Evolutionary conservation across 208 protist genomes (phyloP).

Genomic region (Herpetomonas samuelpessoai): DNA sequence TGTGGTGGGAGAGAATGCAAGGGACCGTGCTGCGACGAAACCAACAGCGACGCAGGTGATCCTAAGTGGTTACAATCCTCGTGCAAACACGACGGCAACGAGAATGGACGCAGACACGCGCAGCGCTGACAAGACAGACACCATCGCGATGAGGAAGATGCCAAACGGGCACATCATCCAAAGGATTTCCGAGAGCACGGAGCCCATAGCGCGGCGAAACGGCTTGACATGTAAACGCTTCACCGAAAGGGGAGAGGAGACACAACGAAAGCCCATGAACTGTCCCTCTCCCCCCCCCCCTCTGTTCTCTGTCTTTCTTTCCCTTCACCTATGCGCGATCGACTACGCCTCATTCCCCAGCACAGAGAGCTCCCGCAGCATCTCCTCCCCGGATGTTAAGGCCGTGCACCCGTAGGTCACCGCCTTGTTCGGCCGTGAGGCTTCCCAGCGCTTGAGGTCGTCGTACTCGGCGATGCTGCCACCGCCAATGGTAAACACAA

Average conservation of each 20-base stretch:
- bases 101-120: too few species aligned
- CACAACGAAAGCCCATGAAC: constrained; percentile 1
- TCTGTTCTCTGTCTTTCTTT: not conserved
- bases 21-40: too few species aligned
- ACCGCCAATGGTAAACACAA: constrained; percentile 87
- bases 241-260: constrained; percentile 1
- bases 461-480: constrained; percentile 88
- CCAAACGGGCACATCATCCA: too few species aligned
- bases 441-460: constrained; percentile 86
- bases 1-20: too few species aligned
- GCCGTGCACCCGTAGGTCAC: constrained; percentile 89
- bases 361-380: constrained; percentile 62
- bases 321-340: not conserved
- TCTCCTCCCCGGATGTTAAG: constrained; percentile 70
- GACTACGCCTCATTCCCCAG: constrained; percentile 33
- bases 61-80: too few species aligned
- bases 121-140: too few species aligned
- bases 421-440: constrained; percentile 57
- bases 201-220: too few species aligned
- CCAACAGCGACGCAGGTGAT: too few species aligned
- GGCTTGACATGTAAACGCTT: too few species aligned
- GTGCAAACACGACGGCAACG: too few species aligned
- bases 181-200: too few species aligned
- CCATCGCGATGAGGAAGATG: too few species aligned
- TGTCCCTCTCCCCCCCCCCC: not conserved